These are phyloP conservation scores for Ophiosphaerella korrae DNA, from an alignment of 2,329 filamentous ascomycete species.

Conservation along the genomic window DNA sequence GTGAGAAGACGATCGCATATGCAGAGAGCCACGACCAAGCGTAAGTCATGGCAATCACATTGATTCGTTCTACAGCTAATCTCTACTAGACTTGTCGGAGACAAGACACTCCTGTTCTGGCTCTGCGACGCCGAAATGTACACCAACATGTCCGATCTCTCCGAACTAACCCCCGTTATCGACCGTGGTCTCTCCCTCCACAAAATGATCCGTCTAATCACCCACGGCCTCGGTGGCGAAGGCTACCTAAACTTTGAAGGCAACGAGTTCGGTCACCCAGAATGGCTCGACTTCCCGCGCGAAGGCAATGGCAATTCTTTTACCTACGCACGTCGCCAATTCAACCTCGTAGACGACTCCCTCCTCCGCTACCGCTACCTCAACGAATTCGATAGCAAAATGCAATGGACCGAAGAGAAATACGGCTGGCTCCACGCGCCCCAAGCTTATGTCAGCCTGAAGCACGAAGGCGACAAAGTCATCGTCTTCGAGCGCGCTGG, in stretches of 20 bases:
- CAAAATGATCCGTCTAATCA: conserved; percentile 96
- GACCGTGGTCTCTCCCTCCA: conserved; percentile 90
- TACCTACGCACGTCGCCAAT: conserved; percentile 90
- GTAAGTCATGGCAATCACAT: conserved; percentile 59
- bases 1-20: conserved; percentile 98
- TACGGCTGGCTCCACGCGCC: conserved; percentile 87
- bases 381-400: conserved; percentile 89
- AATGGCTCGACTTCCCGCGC: conserved; percentile 98
- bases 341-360: conserved; percentile 86
- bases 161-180: conserved; percentile 84
- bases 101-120: conserved; percentile 98
- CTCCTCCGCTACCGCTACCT: conserved; percentile 88
- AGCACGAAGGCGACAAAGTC: conserved; percentile 92
- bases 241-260: conserved; percentile 99
- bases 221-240: conserved; percentile 89
- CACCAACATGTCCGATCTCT: conserved; percentile 91
- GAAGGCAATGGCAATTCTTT: conserved; percentile 92
- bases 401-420: conserved; percentile 86
- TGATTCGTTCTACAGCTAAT: conserved; percentile 19
- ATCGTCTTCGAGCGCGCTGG: conserved; percentile 94
- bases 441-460: conserved; percentile 91
- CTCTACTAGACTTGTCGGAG: conserved; percentile 76
- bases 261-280: conserved; percentile 97
- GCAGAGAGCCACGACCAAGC: conserved; percentile 97
- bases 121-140: conserved; percentile 97